Evolutionary conservation across 768 basidiomycete species (phyloP).

Genomic region (Wakefieldia striispora): DNA sequence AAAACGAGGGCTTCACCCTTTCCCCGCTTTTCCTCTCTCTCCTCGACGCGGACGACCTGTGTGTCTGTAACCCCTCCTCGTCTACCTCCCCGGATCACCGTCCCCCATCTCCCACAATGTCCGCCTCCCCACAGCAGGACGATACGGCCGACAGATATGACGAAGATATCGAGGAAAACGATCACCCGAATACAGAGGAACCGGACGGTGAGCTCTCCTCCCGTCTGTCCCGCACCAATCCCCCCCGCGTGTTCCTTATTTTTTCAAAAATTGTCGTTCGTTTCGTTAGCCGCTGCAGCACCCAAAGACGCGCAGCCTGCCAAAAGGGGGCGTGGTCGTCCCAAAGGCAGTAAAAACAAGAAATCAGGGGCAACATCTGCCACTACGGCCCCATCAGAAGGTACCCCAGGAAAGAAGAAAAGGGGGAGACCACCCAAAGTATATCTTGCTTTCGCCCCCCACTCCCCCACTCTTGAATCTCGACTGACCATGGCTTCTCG

Average conservation of each 20-base stretch:
- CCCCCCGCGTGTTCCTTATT: slow-evolving; percentile 13
- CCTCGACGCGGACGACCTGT: slow-evolving; percentile 36
- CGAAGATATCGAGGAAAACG: slow-evolving; percentile 59
- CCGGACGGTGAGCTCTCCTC: slow-evolving; percentile 27
- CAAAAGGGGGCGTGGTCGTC: slow-evolving; percentile 86
- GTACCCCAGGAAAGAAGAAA: slow-evolving; percentile 39
- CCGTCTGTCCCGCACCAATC: slow-evolving; percentile 11
- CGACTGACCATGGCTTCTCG: slow-evolving; percentile 7
- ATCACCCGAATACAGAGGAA: slow-evolving; percentile 37
- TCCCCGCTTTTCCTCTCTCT: slow-evolving; percentile 58
- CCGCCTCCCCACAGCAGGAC: slow-evolving; percentile 57
- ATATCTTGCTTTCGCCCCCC: slow-evolving; percentile 8
- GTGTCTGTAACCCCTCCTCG: slow-evolving; percentile 16
- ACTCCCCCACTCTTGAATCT: slow-evolving; percentile 29
- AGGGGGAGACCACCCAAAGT: slow-evolving; percentile 55
- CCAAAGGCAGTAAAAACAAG: slow-evolving; percentile 85
- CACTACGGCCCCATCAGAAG: slow-evolving; percentile 28
- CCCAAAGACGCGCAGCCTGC: slow-evolving; percentile 36
- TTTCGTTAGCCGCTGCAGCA: slow-evolving; percentile 39
- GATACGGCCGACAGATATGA: slow-evolving; percentile 53
- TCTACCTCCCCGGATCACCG: slow-evolving; percentile 26
- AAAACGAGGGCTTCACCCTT: slow-evolving; percentile 70
- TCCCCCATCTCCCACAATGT: slow-evolving; percentile 44
- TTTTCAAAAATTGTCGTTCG: slow-evolving; percentile 20
- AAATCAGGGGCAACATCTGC: slow-evolving; percentile 39